phyloP scores from a whole-genome alignment of 2,329 filamentous ascomycete species.

The Phaeosphaeria sp. region DNA sequence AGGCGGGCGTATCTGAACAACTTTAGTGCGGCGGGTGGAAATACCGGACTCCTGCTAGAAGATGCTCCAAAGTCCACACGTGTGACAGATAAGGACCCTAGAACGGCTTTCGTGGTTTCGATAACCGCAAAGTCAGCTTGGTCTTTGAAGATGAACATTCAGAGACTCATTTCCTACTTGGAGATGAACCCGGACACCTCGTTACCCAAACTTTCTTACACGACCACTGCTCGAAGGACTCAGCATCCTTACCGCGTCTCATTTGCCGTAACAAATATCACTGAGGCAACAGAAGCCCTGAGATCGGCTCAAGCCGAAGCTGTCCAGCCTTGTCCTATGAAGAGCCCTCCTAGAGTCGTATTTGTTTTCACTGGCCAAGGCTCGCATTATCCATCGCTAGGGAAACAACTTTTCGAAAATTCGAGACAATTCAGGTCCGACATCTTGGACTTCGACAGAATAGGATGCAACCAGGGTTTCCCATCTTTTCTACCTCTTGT shows the following conservation, averaged over 20 bases:
- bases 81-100: slow-evolving; percentile 53
- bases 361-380: slow-evolving; percentile 62
- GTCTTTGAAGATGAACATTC: slow-evolving; percentile 59
- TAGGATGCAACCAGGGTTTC: slow-evolving; percentile 54
- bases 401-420: slow-evolving; percentile 58
- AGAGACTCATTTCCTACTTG: slow-evolving; percentile 55
- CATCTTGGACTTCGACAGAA: slow-evolving; percentile 57
- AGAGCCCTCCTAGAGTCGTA: slow-evolving; percentile 60
- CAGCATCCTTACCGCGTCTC: slow-evolving; percentile 61
- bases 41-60: slow-evolving; percentile 59
- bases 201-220: slow-evolving; percentile 59
- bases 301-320: slow-evolving; percentile 13
- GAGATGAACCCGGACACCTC: slow-evolving; percentile 53
- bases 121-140: slow-evolving; percentile 59
- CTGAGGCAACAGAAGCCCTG: neutral
- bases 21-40: slow-evolving; percentile 61
- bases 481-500: slow-evolving; percentile 59
- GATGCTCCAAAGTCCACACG: slow-evolving; percentile 54
- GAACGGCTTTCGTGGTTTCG: slow-evolving; percentile 55
- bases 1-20: slow-evolving; percentile 61
- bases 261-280: slow-evolving; percentile 55
- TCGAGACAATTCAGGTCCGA: slow-evolving; percentile 55
- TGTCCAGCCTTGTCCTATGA: slow-evolving; percentile 58
- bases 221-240: slow-evolving; percentile 59
- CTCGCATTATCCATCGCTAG: slow-evolving; percentile 59